Conservation (phyloP, 2,329 filamentous ascomycete species). For the Neopestalotiopsis clavispora region DNA sequence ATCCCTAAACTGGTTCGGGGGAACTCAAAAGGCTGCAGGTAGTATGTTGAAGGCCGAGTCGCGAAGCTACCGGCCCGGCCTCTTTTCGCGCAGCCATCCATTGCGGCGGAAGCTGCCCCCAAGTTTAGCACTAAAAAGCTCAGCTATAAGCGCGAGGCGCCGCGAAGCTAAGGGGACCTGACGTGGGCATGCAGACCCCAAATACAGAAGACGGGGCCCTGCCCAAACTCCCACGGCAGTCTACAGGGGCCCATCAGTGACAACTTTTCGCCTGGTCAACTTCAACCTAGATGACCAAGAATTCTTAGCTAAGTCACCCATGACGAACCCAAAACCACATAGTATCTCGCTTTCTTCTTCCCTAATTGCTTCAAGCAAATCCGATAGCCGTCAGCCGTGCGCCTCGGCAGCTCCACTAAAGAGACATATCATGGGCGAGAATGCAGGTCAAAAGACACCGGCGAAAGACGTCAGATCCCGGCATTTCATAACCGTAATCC, state of each 20-base stretch:
- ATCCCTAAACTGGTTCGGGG: too few relatives aligned
- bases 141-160: conserved; percentile 1
- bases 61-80: background rate
- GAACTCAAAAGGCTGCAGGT: too few relatives aligned
- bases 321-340: background rate
- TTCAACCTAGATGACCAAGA: background rate
- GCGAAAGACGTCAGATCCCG: background rate
- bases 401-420: background rate
- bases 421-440: background rate
- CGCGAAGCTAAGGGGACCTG: background rate
- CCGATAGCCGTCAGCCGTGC: background rate
- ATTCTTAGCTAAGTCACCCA: background rate
- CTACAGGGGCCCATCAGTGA: background rate
- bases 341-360: background rate
- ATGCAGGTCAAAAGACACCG: background rate
- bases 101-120: background rate
- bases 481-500: background rate
- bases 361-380: background rate
- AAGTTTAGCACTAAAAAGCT: background rate
- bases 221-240: background rate
- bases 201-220: background rate
- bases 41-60: background rate
- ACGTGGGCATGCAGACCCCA: background rate
- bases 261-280: background rate
- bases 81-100: background rate